Conservation (phyloP, 2,329 filamentous ascomycete species). For the Rachicladosporium sp. region DNA sequence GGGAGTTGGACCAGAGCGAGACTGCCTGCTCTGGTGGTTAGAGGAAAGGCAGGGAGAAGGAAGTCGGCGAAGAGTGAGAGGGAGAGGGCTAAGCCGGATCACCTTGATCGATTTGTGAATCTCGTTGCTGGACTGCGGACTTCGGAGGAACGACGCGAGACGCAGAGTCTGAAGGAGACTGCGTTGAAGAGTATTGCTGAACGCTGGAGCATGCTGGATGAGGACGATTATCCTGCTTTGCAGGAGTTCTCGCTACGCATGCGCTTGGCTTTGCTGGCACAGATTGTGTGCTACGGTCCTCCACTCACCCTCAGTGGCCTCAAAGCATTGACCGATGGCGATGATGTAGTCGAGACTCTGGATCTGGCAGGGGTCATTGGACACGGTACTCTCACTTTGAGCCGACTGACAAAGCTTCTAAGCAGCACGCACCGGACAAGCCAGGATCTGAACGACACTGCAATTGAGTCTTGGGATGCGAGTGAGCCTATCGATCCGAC, state of each 20-base stretch:
- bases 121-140: slow-evolving; percentile 8
- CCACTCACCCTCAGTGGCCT: slow-evolving; percentile 34
- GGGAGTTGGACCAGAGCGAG: slow-evolving; percentile 19
- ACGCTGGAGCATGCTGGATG: slow-evolving; percentile 44
- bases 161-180: slow-evolving; percentile 37
- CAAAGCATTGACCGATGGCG: slow-evolving; percentile 38
- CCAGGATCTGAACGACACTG: slow-evolving; percentile 12
- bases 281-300: slow-evolving; percentile 40
- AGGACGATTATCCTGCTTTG: slow-evolving; percentile 45
- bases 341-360: slow-evolving; percentile 35
- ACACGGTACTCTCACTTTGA: slow-evolving; percentile 33
- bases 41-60: slow-evolving; percentile 5
- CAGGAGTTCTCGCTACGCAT: slow-evolving; percentile 38
- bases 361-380: slow-evolving; percentile 43
- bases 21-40: slow-evolving; percentile 6
- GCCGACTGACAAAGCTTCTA: slow-evolving; percentile 36
- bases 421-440: background rate
- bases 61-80: slow-evolving; percentile 4
- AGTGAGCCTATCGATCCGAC: slow-evolving; percentile 17
- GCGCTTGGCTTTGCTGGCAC: slow-evolving; percentile 43
- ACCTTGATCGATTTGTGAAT: slow-evolving; percentile 15
- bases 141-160: slow-evolving; percentile 1
- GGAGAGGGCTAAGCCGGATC: slow-evolving; percentile 15
- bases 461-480: slow-evolving; percentile 36
- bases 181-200: slow-evolving; percentile 41